These are phyloP conservation scores for Metrosideros polymorpha DNA, from an alignment of 441 rosid species.

Conservation along the genomic window DNA sequence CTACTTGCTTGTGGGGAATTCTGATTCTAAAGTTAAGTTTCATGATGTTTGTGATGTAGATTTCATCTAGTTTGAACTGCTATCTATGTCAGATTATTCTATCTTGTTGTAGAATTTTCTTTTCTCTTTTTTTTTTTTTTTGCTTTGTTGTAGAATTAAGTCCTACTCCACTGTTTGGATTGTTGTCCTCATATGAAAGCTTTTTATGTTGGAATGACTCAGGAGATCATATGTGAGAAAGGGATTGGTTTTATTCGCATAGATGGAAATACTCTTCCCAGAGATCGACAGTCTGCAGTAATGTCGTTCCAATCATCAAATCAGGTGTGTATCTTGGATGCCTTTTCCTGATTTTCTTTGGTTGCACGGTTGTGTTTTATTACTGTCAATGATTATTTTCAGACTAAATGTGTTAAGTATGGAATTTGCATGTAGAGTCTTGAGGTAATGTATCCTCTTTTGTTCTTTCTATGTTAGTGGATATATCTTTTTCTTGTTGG, in stretches of 20 bases:
- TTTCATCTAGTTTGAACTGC: neutral
- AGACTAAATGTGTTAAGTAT: neutral
- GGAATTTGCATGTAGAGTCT: neutral
- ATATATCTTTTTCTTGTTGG: neutral
- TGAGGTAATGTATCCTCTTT: neutral
- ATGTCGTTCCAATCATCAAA: conserved; percentile 54
- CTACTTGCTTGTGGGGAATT: neutral
- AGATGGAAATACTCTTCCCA: conserved; percentile 86
- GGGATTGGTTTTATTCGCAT: conserved; percentile 78
- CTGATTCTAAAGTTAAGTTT: neutral
- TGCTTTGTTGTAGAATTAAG: neutral
- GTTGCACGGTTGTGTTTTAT: neutral
- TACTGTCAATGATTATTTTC: neutral
- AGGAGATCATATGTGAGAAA: conserved; percentile 86
- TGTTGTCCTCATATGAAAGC: neutral
- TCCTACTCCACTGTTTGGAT: neutral
- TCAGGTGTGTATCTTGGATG: conserved; percentile 33
- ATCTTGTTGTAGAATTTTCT: neutral
- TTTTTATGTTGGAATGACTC: neutral
- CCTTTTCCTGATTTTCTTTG: conserved; percentile 2
- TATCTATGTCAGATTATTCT: neutral
- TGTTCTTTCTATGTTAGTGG: neutral
- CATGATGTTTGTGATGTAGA: neutral
- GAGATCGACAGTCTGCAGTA: conserved; percentile 90
- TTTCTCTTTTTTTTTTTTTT: neutral